Conservation (phyloP, 2,329 filamentous ascomycete species). For the Pochonia chlamydosporia region DNA sequence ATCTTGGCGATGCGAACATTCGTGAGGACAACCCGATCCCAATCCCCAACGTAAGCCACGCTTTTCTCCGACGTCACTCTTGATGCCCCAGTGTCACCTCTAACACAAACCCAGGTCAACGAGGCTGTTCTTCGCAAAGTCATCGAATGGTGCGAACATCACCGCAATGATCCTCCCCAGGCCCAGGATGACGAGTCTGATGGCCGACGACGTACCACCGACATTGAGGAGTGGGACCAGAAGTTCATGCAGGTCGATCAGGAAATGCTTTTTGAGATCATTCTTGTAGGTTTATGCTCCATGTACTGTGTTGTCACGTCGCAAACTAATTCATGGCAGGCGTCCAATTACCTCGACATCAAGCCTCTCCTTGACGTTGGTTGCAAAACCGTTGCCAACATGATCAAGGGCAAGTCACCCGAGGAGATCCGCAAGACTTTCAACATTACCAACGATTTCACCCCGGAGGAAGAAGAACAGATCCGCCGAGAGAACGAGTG, state of each 20-base stretch:
- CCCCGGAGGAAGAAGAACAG: conserved; percentile 97
- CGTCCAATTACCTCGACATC: conserved; percentile 98
- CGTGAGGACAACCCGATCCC: conserved; percentile 66
- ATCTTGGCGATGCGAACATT: conserved; percentile 64
- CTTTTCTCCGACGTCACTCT: not conserved
- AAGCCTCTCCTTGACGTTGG: conserved; percentile 96
- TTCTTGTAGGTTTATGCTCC: conserved; percentile 61
- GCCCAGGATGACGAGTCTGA: conserved; percentile 85
- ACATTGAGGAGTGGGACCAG: conserved; percentile 99
- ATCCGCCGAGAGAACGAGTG: conserved; percentile 89
- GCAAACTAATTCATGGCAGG: conserved; percentile 42
- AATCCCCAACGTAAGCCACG: conserved; percentile 67
- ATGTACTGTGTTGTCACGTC: not conserved
- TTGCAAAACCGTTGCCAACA: conserved; percentile 96
- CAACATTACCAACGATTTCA: conserved; percentile 99
- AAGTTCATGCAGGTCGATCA: conserved; percentile 99
- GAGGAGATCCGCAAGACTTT: conserved; percentile 99
- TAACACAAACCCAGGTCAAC: conserved; percentile 60
- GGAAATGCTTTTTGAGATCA: conserved; percentile 99
- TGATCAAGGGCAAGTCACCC: conserved; percentile 99
- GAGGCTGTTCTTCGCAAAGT: conserved; percentile 93
- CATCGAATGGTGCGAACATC: conserved; percentile 95
- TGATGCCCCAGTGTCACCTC: not conserved
- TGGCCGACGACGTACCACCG: conserved; percentile 94
- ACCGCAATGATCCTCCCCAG: conserved; percentile 81